Evolutionary conservation across 768 basidiomycete species (phyloP).

Genomic region (Leccinum obscurum): DNA sequence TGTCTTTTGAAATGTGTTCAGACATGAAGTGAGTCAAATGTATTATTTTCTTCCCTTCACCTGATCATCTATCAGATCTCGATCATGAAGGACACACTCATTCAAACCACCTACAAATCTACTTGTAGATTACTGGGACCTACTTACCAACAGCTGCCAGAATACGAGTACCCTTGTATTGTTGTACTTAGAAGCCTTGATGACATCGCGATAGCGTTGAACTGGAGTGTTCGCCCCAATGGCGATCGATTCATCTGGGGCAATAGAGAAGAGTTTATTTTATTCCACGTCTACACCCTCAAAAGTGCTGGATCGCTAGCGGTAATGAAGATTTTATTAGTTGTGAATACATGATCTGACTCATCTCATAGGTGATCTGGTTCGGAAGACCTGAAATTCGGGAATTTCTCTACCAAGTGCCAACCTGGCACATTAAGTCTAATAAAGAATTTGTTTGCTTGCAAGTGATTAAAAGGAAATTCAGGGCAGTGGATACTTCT

Average conservation of each 20-base stretch:
- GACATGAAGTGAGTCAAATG: background rate
- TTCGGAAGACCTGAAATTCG: too few species aligned
- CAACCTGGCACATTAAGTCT: too few species aligned
- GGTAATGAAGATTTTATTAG: background rate
- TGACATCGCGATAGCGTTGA: background rate
- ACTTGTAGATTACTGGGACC: background rate
- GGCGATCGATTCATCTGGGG: background rate
- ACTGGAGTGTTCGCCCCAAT: background rate
- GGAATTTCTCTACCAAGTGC: too few species aligned
- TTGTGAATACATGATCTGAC: too few species aligned
- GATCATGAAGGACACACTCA: background rate
- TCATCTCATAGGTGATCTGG: too few species aligned
- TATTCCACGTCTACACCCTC: background rate
- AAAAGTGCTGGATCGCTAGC: background rate
- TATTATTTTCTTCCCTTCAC: background rate
- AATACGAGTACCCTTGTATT: background rate
- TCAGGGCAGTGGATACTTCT: too few species aligned
- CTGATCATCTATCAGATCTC: background rate
- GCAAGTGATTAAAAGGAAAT: too few species aligned
- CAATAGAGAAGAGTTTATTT: background rate
- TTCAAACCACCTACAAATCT: background rate
- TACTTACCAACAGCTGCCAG: background rate
- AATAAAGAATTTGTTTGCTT: too few species aligned
- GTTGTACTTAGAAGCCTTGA: background rate
- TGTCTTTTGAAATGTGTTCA: background rate